Conservation (phyloP, 192 early-diverging fungal species). For the Cladochytrium replicatum region DNA sequence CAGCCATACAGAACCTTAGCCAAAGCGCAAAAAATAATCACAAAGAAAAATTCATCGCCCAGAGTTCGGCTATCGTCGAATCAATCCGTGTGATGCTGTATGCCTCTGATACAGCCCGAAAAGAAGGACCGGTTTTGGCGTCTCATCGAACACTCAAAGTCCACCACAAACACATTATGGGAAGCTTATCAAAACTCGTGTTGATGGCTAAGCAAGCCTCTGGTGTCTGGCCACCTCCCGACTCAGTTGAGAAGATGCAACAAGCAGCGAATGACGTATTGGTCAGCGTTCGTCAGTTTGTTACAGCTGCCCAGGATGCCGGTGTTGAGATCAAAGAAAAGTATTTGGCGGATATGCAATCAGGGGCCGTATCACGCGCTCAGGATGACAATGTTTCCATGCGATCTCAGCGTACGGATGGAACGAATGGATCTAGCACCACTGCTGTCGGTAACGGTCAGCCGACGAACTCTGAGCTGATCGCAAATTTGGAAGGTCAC, state of each 20-base stretch:
- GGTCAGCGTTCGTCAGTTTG: conserved; percentile 63
- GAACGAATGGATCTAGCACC: too few species aligned
- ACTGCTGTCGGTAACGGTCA: too few species aligned
- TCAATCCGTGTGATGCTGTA: conserved; percentile 41
- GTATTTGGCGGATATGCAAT: too few species aligned
- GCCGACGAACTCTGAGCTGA: conserved; percentile 29
- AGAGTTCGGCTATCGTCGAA: conserved; percentile 33
- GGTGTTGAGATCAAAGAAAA: conserved; percentile 20
- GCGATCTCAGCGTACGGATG: too few species aligned
- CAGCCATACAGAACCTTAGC: conserved; percentile 24
- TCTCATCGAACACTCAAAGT: conserved; percentile 50
- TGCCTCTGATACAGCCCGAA: conserved; percentile 28
- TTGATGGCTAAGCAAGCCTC: conserved; percentile 32
- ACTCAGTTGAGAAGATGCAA: conserved; percentile 66
- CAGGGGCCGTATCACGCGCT: too few species aligned
- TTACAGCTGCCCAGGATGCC: conserved; percentile 52
- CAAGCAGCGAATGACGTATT: conserved; percentile 66
- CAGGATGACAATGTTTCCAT: too few species aligned
- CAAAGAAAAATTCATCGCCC: conserved; percentile 31
- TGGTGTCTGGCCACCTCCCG: conserved; percentile 44
- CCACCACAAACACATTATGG: conserved; percentile 68
- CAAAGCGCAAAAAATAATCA: conserved; percentile 23
- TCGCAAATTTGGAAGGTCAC: conserved; percentile 26
- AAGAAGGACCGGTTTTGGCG: conserved; percentile 22
- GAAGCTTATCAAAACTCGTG: conserved; percentile 28